Percentiles rank a stretch among this genome's conserved stretches.
Conservation (phyloP, 768 basidiomycete species). For the Gautieria morchelliformis region DNA sequence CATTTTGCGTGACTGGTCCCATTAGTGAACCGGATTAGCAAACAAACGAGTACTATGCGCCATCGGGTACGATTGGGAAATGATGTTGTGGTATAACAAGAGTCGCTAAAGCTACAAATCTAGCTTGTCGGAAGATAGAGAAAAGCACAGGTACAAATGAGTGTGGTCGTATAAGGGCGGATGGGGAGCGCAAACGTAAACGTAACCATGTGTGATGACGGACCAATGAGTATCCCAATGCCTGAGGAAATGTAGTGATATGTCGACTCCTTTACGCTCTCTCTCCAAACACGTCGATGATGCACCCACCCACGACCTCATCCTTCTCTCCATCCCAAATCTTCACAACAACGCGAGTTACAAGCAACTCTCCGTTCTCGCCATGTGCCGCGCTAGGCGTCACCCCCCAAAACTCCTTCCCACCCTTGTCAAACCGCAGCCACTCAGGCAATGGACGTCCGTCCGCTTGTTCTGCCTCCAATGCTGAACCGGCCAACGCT, state of each 20-base stretch:
- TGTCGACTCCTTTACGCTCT: not conserved
- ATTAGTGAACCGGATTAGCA: too few relatives aligned
- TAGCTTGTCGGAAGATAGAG: not conserved
- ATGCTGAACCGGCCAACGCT: not conserved
- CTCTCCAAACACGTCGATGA: not conserved
- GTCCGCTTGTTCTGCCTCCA: slow-evolving; percentile 9
- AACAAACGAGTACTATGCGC: too few relatives aligned
- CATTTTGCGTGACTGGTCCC: not conserved
- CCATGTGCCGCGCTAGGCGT: slow-evolving; percentile 16
- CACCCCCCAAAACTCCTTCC: slow-evolving; percentile 23
- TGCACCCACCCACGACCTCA: slow-evolving; percentile 1
- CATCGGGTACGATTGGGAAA: slow-evolving; percentile 8
- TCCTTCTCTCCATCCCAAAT: slow-evolving; percentile 2
- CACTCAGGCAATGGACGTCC: slow-evolving; percentile 15
- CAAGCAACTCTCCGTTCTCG: not conserved
- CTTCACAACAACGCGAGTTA: not conserved
- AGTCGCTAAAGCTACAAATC: slow-evolving; percentile 19
- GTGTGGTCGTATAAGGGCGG: not conserved
- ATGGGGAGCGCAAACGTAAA: not conserved
- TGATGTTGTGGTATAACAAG: slow-evolving; percentile 18
- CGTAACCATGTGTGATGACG: not conserved
- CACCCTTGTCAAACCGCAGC: slow-evolving; percentile 18
- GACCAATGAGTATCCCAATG: not conserved
- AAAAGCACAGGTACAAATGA: not conserved
- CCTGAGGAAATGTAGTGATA: not conserved